These are phyloP conservation scores for Podospora conica DNA, from an alignment of 495 filamentous ascomycete species.

Conservation along the genomic window DNA sequence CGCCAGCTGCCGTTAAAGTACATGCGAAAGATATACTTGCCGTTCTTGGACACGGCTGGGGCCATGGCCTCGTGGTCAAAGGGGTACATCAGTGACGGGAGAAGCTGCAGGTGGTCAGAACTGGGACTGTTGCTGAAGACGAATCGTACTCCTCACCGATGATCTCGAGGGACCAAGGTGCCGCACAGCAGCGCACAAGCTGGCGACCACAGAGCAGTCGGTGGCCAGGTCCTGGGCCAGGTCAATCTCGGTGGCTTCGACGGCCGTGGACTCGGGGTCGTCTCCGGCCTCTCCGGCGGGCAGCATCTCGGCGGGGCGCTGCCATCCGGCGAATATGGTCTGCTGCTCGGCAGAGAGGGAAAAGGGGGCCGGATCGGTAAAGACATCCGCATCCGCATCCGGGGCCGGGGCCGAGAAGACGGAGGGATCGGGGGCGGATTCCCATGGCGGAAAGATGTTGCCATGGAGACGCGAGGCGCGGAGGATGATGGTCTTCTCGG, in stretches of 20 bases:
- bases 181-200: slow-evolving; percentile 71
- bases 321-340: slow-evolving; percentile 74
- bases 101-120: slow-evolving; percentile 43
- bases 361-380: slow-evolving; percentile 60
- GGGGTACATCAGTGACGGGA: slow-evolving; percentile 67
- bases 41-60: slow-evolving; percentile 61
- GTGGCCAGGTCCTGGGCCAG: slow-evolving; percentile 90
- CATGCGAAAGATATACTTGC: slow-evolving; percentile 86
- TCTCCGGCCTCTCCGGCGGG: not conserved
- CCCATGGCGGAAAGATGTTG: slow-evolving; percentile 78
- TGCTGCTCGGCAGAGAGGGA: slow-evolving; percentile 66
- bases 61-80: slow-evolving; percentile 49
- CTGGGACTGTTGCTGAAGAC: not conserved
- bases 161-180: slow-evolving; percentile 30
- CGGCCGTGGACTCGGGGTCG: slow-evolving; percentile 39
- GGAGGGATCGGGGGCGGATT: slow-evolving; percentile 44
- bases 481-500: slow-evolving; percentile 73
- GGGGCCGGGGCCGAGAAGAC: slow-evolving; percentile 45
- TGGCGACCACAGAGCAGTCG: slow-evolving; percentile 95
- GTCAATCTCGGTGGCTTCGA: slow-evolving; percentile 51
- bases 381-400: slow-evolving; percentile 30
- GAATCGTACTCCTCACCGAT: slow-evolving; percentile 24
- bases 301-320: slow-evolving; percentile 57
- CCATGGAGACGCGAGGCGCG: slow-evolving; percentile 74
- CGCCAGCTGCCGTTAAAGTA: slow-evolving; percentile 94